A percentile compares a stretch with the other conserved stretches of the same genome.
Evolutionary conservation across 495 filamentous ascomycete genomes (phyloP).

Genomic region (Trichoderma virens): DNA sequence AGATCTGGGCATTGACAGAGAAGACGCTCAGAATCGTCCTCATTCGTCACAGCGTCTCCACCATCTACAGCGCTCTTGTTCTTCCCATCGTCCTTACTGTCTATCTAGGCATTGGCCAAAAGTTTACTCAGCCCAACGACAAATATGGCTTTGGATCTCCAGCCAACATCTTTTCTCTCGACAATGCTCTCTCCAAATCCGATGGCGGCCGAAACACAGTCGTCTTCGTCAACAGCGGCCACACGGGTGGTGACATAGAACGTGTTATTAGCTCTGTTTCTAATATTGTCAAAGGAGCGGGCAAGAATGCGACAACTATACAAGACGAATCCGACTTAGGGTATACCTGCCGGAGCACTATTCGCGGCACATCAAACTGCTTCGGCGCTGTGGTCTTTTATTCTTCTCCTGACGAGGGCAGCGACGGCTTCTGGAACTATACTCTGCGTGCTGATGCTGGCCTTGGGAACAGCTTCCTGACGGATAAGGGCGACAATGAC

Average conservation of each 20-base stretch:
- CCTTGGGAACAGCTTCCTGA: conserved; percentile 28
- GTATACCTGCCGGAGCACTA: conserved; percentile 48
- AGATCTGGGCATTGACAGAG: conserved; percentile 54
- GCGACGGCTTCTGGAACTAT: conserved; percentile 59
- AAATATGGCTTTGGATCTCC: conserved; percentile 53
- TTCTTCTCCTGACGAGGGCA: conserved; percentile 54
- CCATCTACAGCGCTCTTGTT: conserved; percentile 52
- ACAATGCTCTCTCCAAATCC: conserved; percentile 38
- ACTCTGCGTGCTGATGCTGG: conserved; percentile 57
- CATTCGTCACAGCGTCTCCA: conserved; percentile 50
- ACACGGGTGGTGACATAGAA: conserved; percentile 52
- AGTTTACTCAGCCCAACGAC: conserved; percentile 49
- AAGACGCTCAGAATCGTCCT: conserved; percentile 60
- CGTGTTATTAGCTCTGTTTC: conserved; percentile 51
- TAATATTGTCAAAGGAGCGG: conserved; percentile 33
- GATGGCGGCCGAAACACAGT: conserved; percentile 22
- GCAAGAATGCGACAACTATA: conserved; percentile 37
- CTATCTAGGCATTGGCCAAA: conserved; percentile 50
- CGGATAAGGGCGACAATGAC: conserved; percentile 44
- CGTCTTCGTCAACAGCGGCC: conserved; percentile 59
- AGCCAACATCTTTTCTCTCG: conserved; percentile 44
- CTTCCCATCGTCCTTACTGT: conserved; percentile 55
- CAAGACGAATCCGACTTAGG: conserved; percentile 42
- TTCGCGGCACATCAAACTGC: conserved; percentile 56
- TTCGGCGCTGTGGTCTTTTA: conserved; percentile 60